phyloP scores from a whole-genome alignment of 2,329 filamentous ascomycete species.

The Cladosporium sp. region DNA sequence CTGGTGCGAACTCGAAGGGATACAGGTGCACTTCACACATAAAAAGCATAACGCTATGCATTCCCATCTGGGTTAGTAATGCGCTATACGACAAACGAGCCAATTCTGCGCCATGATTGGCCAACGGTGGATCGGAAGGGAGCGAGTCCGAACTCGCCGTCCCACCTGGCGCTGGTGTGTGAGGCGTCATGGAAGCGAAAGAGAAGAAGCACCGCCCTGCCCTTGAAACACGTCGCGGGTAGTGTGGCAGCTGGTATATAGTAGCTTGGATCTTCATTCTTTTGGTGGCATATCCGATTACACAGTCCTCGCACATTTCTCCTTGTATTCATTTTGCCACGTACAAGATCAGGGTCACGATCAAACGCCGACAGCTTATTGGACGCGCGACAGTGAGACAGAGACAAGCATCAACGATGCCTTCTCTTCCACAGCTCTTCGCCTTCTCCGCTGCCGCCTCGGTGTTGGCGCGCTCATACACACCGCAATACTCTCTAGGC shows the following conservation, averaged over 20 bases:
- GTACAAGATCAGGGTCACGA: background rate
- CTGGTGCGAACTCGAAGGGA: too few relatives aligned
- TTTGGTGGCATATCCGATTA: background rate
- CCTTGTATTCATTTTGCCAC: background rate
- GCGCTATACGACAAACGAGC: background rate
- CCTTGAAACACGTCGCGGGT: background rate
- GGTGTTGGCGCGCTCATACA: conserved; percentile 31
- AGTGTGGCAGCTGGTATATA: background rate
- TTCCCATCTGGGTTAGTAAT: background rate
- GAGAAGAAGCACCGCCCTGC: background rate
- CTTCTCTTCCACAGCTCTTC: conserved; percentile 7
- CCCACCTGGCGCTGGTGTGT: background rate
- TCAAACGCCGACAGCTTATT: background rate
- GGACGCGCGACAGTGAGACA: background rate
- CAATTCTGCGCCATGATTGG: background rate
- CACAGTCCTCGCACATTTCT: background rate
- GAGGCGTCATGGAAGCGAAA: conserved; percentile 1
- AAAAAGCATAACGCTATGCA: background rate
- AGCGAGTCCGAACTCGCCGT: background rate
- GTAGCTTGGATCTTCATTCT: background rate
- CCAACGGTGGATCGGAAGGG: background rate
- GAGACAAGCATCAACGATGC: background rate
- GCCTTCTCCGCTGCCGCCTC: conserved; percentile 15
- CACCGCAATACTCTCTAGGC: conserved; percentile 30
- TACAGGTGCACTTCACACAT: too few relatives aligned